Evolutionary conservation across 352 stramenopile genomes (phyloP).

Genomic region (Phytophthora parvispora): DNA sequence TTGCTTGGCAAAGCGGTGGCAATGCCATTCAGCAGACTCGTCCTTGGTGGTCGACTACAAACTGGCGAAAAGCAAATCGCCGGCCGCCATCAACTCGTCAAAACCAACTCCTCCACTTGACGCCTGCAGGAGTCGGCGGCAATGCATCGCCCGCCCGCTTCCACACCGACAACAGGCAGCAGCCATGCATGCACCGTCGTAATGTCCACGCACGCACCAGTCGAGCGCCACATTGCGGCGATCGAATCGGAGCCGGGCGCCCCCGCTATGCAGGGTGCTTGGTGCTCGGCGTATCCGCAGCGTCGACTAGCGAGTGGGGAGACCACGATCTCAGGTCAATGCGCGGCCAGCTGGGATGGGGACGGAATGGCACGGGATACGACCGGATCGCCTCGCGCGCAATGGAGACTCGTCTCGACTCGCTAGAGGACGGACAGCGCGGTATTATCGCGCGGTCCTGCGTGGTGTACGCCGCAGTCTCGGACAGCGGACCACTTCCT

Average conservation of each 20-base stretch:
- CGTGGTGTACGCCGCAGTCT: too few relatives aligned
- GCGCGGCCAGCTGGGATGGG: slow-evolving; percentile 23
- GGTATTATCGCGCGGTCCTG: slow-evolving; percentile 4
- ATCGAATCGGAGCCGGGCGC: neutral
- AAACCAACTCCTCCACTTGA: neutral
- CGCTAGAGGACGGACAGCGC: slow-evolving; percentile 19
- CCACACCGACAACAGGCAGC: too few relatives aligned
- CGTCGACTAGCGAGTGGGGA: slow-evolving; percentile 1
- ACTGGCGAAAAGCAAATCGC: neutral
- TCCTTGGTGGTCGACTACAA: too few relatives aligned
- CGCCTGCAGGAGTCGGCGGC: neutral
- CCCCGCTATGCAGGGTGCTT: neutral
- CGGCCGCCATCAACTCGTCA: neutral
- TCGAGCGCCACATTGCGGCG: neutral
- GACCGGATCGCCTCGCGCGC: slow-evolving; percentile 13
- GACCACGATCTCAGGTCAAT: slow-evolving; percentile 9
- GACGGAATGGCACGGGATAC: slow-evolving; percentile 25
- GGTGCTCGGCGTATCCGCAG: neutral
- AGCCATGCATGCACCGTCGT: too few relatives aligned
- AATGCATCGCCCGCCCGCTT: too few relatives aligned
- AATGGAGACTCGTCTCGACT: slow-evolving; percentile 4
- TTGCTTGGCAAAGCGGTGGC: too few relatives aligned
- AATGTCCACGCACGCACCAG: too few relatives aligned
- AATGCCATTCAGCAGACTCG: too few relatives aligned
- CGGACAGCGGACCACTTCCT: slow-evolving; percentile 28